Conservation (phyloP, 331 rosid species). For the Malus hybrid region DNA sequence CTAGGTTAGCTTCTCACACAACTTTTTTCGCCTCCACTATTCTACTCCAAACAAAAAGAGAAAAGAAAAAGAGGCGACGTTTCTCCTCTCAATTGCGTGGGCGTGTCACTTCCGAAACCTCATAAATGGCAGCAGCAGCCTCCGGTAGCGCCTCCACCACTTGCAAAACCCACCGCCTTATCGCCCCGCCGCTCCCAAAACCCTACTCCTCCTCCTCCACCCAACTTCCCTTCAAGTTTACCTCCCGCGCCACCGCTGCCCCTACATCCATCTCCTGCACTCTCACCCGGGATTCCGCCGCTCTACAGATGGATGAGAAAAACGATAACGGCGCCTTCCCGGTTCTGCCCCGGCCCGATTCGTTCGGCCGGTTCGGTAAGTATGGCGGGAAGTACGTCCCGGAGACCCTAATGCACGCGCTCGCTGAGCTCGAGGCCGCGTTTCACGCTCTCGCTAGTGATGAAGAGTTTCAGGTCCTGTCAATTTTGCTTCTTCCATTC, state of each 20-base stretch:
- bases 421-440: slow-evolving; percentile 61
- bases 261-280: slow-evolving; percentile 35
- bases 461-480: slow-evolving; percentile 66
- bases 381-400: slow-evolving; percentile 79
- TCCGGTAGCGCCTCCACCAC: background rate
- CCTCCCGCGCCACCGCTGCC: slow-evolving; percentile 8
- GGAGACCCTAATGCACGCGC: slow-evolving; percentile 69
- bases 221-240: slow-evolving; percentile 22
- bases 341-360: slow-evolving; percentile 47
- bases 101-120: background rate
- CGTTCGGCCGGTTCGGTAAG: slow-evolving; percentile 60
- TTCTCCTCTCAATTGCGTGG: background rate
- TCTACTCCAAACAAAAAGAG: too few relatives aligned
- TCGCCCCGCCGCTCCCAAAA: background rate
- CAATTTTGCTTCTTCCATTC: background rate
- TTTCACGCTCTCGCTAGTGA: slow-evolving; percentile 54
- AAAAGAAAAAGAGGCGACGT: too few relatives aligned
- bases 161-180: background rate
- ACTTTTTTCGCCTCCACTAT: too few relatives aligned
- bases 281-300: slow-evolving; percentile 27
- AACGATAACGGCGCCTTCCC: background rate
- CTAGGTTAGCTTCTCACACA: too few relatives aligned
- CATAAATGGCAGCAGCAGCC: background rate
- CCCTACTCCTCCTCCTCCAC: slow-evolving; percentile 19
- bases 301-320: slow-evolving; percentile 18